A percentile compares a stretch with the other conserved stretches of the same genome.
phyloP scores from a whole-genome alignment of 1,139 yeast genomes.

The Saccharomycopsis crataegensis region DNA sequence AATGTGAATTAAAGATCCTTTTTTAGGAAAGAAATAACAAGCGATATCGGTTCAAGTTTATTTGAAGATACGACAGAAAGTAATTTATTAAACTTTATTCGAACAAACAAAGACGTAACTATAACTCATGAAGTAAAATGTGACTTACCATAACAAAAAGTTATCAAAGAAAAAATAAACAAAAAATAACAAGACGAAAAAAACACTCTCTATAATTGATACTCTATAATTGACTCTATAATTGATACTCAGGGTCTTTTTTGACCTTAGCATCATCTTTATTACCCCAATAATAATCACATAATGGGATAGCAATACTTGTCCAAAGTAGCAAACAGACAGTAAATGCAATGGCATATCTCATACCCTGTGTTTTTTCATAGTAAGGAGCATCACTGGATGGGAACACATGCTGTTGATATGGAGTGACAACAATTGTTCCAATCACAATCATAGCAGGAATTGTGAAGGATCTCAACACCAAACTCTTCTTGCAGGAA shows the following conservation, averaged over 20 bases:
- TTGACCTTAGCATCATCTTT: not conserved
- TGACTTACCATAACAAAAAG: too few relatives aligned
- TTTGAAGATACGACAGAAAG: too few relatives aligned
- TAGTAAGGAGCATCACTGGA: conserved; percentile 22
- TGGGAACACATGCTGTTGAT: conserved; percentile 23
- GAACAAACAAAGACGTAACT: too few relatives aligned
- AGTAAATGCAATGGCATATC: conserved; percentile 22
- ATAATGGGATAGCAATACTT: conserved; percentile 19
- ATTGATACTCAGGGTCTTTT: not conserved
- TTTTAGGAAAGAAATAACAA: too few relatives aligned
- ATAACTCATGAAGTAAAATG: too few relatives aligned
- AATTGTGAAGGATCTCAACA: conserved; percentile 22
- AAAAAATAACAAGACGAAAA: too few relatives aligned
- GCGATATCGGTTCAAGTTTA: too few relatives aligned
- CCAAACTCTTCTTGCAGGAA: conserved; percentile 21
- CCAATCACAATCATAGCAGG: conserved; percentile 19
- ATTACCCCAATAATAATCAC: not conserved
- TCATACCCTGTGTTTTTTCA: conserved; percentile 20
- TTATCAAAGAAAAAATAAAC: too few relatives aligned
- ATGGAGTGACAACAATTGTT: conserved; percentile 22
- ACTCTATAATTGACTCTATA: not conserved
- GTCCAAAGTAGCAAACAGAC: conserved; percentile 21
- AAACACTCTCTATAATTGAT: not conserved
- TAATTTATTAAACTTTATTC: too few relatives aligned
- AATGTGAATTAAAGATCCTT: too few relatives aligned